Percentiles rank a stretch among this genome's conserved stretches.
phyloP scores from a whole-genome alignment of 768 basidiomycete species.

The Russula virescens region DNA sequence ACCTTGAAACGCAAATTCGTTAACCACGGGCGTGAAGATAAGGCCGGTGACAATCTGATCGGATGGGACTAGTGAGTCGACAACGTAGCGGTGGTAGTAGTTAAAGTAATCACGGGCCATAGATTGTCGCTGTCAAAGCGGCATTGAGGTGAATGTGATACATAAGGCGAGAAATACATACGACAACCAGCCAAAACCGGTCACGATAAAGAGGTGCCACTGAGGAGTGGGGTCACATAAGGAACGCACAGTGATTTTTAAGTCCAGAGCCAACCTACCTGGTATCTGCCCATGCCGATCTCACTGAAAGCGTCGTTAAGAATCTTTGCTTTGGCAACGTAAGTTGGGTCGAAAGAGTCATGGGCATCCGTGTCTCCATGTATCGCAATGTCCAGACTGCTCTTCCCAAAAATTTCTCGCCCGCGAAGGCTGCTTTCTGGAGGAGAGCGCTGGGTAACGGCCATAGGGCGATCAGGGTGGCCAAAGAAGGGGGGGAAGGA shows the following conservation, averaged over 20 bases:
- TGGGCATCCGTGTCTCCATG: neutral
- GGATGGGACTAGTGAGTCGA: neutral
- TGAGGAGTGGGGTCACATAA: slow-evolving; percentile 25
- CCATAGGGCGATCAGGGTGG: slow-evolving; percentile 1
- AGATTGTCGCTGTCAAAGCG: slow-evolving; percentile 54
- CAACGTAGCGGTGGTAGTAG: neutral
- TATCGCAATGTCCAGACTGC: neutral
- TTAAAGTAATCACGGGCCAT: slow-evolving; percentile 50
- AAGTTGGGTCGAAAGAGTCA: slow-evolving; percentile 37
- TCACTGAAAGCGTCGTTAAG: slow-evolving; percentile 45
- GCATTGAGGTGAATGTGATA: neutral
- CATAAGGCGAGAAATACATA: slow-evolving; percentile 32
- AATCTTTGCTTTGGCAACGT: slow-evolving; percentile 44
- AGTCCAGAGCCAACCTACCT: slow-evolving; percentile 31
- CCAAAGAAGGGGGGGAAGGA: neutral
- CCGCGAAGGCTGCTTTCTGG: neutral
- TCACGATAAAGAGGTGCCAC: slow-evolving; percentile 59
- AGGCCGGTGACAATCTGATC: slow-evolving; percentile 56
- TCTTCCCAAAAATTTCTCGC: neutral
- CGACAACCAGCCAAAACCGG: slow-evolving; percentile 75
- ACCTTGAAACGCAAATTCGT: slow-evolving; percentile 58
- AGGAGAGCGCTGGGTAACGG: neutral
- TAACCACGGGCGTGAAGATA: slow-evolving; percentile 55
- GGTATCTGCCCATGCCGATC: slow-evolving; percentile 54
- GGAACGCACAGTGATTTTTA: neutral